Conservation (phyloP, 2,329 filamentous ascomycete species). For the Reticulascus tulasneorum region DNA sequence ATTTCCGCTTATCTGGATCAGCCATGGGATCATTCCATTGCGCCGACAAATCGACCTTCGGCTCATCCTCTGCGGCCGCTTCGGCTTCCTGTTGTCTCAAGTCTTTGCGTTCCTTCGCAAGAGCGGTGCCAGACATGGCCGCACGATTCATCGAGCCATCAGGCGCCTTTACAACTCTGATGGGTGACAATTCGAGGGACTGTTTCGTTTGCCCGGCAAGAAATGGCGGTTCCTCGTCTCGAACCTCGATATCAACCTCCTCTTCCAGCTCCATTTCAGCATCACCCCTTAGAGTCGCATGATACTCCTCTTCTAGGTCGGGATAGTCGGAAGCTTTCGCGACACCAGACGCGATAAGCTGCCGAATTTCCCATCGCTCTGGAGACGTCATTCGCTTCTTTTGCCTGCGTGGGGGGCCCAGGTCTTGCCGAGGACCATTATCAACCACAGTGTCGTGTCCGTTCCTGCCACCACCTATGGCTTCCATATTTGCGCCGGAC, state of each 20-base stretch:
- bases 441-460: slow-evolving; percentile 60
- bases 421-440: slow-evolving; percentile 39
- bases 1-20: slow-evolving; percentile 76
- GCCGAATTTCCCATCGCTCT: slow-evolving; percentile 95
- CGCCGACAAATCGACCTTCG: slow-evolving; percentile 76
- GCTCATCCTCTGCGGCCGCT: slow-evolving; percentile 67
- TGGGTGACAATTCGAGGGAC: slow-evolving; percentile 89
- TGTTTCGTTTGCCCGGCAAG: slow-evolving; percentile 94
- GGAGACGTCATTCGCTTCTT: slow-evolving; percentile 95
- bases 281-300: slow-evolving; percentile 80
- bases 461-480: slow-evolving; percentile 60
- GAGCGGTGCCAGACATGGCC: slow-evolving; percentile 84
- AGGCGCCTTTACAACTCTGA: slow-evolving; percentile 93
- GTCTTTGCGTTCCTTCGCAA: slow-evolving; percentile 89
- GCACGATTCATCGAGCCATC: slow-evolving; percentile 97
- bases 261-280: slow-evolving; percentile 89
- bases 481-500: slow-evolving; percentile 87
- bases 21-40: slow-evolving; percentile 99
- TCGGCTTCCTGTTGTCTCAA: slow-evolving; percentile 84
- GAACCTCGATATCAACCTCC: slow-evolving; percentile 94
- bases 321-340: slow-evolving; percentile 91
- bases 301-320: slow-evolving; percentile 90
- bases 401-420: no score
- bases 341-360: slow-evolving; percentile 92
- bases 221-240: slow-evolving; percentile 95